Base-by-base conservation (phyloP, 352 stramenopile species). In the Salisapilia sapeloensis region DNA sequence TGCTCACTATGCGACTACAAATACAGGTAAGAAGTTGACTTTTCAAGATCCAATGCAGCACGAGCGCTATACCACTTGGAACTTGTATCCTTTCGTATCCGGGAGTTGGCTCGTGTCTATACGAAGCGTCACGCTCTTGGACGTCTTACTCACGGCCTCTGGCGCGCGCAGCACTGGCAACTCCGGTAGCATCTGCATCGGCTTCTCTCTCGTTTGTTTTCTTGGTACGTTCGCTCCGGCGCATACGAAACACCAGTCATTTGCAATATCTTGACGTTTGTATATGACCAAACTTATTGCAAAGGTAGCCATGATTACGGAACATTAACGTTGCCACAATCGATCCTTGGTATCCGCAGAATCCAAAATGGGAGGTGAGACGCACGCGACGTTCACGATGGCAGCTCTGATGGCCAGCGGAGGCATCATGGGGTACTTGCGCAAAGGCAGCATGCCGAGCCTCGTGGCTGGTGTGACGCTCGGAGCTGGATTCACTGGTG, bases 311-410 rank as follows among this genome's bases (percentile, higher is more conserved):
- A n/a, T n/a, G n/a, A n/a, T n/a, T n/a, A n/a, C n/a, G n/a, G n/a
- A n/a, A n/a, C n/a, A n/a, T n/a, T n/a, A n/a, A n/a, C n/a, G n/a
- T n/a, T n/a, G n/a, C n/a, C n/a, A n/a, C n/a, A n/a, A n/a, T n/a
- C n/a, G n/a, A n/a, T n/a, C n/a, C n/a, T n/a, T n/a, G n/a, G n/a
- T n/a, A n/a, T n/a, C n/a, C n/a, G n/a, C n/a, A n/a, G n/a, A n/a
- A n/a, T n/a, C n/a, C n/a, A n/a, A n/a, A n/a, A n/a, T n/a, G n/a
- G n/a, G n/a, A n/a, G n/a, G n/a, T n/a, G n/a, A n/a, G n/a, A n/a
- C n/a, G n/a, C 75, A 90, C 48, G 56, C 75, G 10, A 86, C 75
- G 50, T 86, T 75, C 56, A 85, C 71, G 25, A 85, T 90, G 71
- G 74, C 49, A 14, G 69, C 50, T 21, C 48, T 86, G 29, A 42